Conservation (phyloP, 768 basidiomycete genomes). For the Multifurca ochricompacta region DNA sequence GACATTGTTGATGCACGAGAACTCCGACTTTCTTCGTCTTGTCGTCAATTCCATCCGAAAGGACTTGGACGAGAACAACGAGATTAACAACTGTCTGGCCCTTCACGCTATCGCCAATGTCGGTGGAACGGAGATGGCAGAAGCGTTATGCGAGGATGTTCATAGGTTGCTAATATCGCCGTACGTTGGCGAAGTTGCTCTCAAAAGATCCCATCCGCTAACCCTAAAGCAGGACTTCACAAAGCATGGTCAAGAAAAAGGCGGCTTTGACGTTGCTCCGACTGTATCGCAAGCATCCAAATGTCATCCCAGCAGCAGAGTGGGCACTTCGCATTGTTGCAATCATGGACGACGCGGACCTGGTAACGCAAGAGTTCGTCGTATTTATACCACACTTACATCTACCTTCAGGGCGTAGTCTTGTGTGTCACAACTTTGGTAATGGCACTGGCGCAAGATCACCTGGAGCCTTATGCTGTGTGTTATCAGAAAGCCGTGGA, state of each 20-base stretch:
- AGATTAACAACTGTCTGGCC: slow-evolving; percentile 93
- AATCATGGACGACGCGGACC: slow-evolving; percentile 89
- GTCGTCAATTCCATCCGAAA: slow-evolving; percentile 99
- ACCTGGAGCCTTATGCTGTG: slow-evolving; percentile 82
- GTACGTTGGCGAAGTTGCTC: slow-evolving; percentile 37
- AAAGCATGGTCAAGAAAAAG: slow-evolving; percentile 96
- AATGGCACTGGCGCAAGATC: slow-evolving; percentile 89
- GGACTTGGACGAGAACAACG: slow-evolving; percentile 90
- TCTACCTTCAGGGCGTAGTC: slow-evolving; percentile 68
- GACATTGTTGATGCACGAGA: slow-evolving; percentile 96
- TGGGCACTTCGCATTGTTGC: slow-evolving; percentile 95
- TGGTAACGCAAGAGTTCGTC: slow-evolving; percentile 39
- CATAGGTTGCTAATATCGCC: slow-evolving; percentile 92
- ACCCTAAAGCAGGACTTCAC: slow-evolving; percentile 63
- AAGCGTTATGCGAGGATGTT: slow-evolving; percentile 87
- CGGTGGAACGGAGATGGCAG: slow-evolving; percentile 97
- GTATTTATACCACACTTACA: background rate
- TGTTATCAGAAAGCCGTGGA: slow-evolving; percentile 95
- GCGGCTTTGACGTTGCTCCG: slow-evolving; percentile 90
- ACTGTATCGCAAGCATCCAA: slow-evolving; percentile 92
- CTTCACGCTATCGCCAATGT: slow-evolving; percentile 98
- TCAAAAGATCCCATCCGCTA: slow-evolving; percentile 14
- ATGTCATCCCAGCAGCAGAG: slow-evolving; percentile 86
- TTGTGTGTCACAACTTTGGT: slow-evolving; percentile 90
- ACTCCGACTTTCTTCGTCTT: slow-evolving; percentile 91